Evolutionary conservation across 179 eudicot genomes (phyloP), one percentile per base, ranked within the genome.

Genomic region (Silene coronaria): DNA sequence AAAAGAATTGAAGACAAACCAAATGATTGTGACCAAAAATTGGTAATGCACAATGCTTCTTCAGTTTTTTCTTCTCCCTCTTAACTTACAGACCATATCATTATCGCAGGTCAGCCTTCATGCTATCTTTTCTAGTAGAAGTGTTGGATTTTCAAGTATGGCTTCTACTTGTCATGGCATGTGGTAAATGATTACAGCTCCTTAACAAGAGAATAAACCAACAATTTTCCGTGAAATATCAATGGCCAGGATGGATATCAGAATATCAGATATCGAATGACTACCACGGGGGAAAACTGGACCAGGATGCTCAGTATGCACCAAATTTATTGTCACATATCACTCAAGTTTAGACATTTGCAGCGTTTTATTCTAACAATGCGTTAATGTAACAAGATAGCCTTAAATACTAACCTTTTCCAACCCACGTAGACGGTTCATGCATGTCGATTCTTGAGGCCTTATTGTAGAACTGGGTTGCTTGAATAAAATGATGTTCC

Each of bases 381-480:
- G 36, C 36, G 8, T 64, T 7, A 17, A 66, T 26, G 28, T 1
- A 59, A 17, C 71, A 60, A 45, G 3, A 59, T 0, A 12, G 53
- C 48, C 4, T 22, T 17, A 66, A 59, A 67, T 51, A 46, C 68
- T 82, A 70, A 91, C 99, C 97, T 89, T 92, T 96, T 60, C 97
- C 97, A 80, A 91, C 88, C 97, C 97, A 92, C n/a, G 97, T 91
- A 83, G 99, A 96, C 12, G 97, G 91, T 80, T 92, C 97, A 51
- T 89, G 97, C 93, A 89, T 88, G 85, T 92, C 99, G 75, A 96
- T 89, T 81, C 93, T 84, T 30, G 97, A 88, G 4, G 99, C 97
- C 83, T 88, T 92, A 80, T 96, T 96, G 83, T 96, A 96, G 81
- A 85, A 88, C 62, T 84, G 86, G 28, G 97, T 91, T 38, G 99